These are phyloP conservation scores for Sarcodon sp. DNA, from an alignment of 768 basidiomycete species.

Conservation along the genomic window DNA sequence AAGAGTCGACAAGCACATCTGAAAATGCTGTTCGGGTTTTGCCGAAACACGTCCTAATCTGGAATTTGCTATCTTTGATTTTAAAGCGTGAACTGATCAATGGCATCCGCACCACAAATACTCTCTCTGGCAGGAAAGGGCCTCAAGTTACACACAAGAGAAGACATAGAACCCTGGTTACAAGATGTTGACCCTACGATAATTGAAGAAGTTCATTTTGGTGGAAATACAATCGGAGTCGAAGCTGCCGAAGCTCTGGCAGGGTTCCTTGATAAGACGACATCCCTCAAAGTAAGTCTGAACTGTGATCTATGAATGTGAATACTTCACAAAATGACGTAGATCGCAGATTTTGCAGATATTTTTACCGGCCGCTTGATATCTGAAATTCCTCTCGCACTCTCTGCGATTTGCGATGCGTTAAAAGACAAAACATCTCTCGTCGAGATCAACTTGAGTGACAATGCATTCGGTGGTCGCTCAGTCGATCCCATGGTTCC, in stretches of 20 bases:
- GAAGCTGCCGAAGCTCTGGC: constrained; percentile 81
- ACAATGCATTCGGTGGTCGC: constrained; percentile 95
- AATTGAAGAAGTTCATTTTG: constrained; percentile 84
- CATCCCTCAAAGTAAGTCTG: constrained; percentile 49
- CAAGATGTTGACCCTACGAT: constrained; percentile 44
- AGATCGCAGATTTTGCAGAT: constrained; percentile 95
- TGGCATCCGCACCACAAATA: constrained; percentile 12
- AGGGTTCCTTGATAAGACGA: constrained; percentile 59
- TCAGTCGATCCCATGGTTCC: constrained; percentile 90
- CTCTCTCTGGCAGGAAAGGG: constrained; percentile 52
- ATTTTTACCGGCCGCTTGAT: constrained; percentile 97
- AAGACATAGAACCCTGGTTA: constrained; percentile 67
- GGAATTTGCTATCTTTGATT: background rate
- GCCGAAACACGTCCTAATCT: background rate
- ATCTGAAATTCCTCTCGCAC: constrained; percentile 84
- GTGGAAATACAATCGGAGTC: constrained; percentile 90
- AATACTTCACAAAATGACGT: background rate
- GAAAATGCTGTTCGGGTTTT: no score
- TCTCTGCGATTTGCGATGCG: constrained; percentile 80
- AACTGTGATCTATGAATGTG: background rate
- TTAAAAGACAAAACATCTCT: constrained; percentile 72
- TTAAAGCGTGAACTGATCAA: background rate
- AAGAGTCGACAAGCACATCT: no score
- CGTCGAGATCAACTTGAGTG: constrained; percentile 80
- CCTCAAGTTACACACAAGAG: constrained; percentile 68